These are phyloP conservation scores for Rhexocercosporidium sp. DNA, from an alignment of 2,329 filamentous ascomycete species.

Conservation along the genomic window DNA sequence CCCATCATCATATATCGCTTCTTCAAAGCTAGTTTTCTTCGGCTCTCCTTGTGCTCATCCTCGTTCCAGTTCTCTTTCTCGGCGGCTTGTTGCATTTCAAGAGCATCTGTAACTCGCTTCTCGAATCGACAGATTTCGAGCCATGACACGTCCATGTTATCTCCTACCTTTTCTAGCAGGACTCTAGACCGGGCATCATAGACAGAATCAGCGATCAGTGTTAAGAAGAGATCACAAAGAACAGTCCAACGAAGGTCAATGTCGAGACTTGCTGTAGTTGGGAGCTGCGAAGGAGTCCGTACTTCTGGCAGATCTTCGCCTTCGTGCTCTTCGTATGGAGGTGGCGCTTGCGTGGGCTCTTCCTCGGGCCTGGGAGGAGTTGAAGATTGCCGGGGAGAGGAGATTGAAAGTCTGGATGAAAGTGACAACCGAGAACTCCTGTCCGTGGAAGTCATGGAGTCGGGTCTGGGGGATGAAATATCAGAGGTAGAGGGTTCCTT, in stretches of 20 bases:
- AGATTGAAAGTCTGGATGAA: constrained; percentile 40
- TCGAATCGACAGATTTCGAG: constrained; percentile 96
- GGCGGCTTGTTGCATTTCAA: constrained; percentile 96
- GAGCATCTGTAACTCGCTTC: constrained; percentile 92
- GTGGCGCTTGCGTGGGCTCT: constrained; percentile 55
- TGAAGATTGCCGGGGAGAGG: constrained; percentile 27
- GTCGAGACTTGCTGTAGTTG: constrained; percentile 82
- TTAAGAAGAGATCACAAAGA: constrained; percentile 91
- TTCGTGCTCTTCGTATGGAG: constrained; percentile 66
- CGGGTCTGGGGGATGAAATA: constrained; percentile 32
- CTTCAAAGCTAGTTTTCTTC: constrained; percentile 81
- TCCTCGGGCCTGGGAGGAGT: constrained; percentile 47
- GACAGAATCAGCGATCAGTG: constrained; percentile 93
- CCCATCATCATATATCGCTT: constrained; percentile 94
- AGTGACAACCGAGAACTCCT: constrained; percentile 45
- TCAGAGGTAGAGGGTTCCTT: constrained; percentile 40
- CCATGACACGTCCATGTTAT: constrained; percentile 82
- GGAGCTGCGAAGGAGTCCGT: constrained; percentile 81
- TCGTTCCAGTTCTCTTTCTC: constrained; percentile 99
- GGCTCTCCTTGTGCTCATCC: constrained; percentile 86
- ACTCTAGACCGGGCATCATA: constrained; percentile 90
- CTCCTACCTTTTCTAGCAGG: constrained; percentile 82
- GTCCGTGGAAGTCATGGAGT: constrained; percentile 31
- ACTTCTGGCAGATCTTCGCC: constrained; percentile 78
- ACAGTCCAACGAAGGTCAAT: constrained; percentile 98